Evolutionary conservation across 2,329 filamentous ascomycete species (phyloP).

Genomic region (Verticillium tricorpus): DNA sequence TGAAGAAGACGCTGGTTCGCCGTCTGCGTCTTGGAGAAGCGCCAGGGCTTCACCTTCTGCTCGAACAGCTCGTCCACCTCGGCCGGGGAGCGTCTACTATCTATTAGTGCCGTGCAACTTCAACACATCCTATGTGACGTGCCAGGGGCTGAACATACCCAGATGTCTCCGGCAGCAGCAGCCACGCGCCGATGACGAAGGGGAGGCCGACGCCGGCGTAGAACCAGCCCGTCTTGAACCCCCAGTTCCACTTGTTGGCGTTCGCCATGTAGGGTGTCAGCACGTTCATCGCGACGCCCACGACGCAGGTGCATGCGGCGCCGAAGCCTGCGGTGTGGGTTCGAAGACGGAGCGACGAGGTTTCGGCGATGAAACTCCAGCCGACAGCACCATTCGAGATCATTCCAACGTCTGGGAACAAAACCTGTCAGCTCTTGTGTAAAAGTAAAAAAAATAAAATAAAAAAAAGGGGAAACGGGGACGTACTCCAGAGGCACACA

Average conservation of each 20-base stretch:
- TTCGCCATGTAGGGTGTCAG: conserved; percentile 27
- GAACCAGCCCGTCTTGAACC: conserved; percentile 24
- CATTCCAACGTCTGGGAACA: conserved; percentile 17
- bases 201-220: conserved; percentile 22
- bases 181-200: conserved; percentile 18
- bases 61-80: conserved; percentile 20
- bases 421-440: not conserved
- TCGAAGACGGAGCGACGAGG: conserved; percentile 27
- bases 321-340: conserved; percentile 24
- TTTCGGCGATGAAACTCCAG: conserved; percentile 26
- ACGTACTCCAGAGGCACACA: conserved; percentile 12
- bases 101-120: not conserved
- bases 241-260: conserved; percentile 23
- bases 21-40: not conserved
- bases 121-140: too few relatives aligned
- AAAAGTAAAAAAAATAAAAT: too few relatives aligned
- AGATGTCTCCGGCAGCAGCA: conserved; percentile 12
- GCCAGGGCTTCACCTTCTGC: not conserved
- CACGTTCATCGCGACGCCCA: conserved; percentile 13
- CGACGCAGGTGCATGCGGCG: conserved; percentile 18
- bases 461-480: not conserved
- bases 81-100: conserved; percentile 14
- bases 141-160: conserved; percentile 3
- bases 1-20: not conserved
- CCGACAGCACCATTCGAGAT: conserved; percentile 21